Conservation (phyloP, 164 flowering plant genomes). For the Malania oleifera region DNA sequence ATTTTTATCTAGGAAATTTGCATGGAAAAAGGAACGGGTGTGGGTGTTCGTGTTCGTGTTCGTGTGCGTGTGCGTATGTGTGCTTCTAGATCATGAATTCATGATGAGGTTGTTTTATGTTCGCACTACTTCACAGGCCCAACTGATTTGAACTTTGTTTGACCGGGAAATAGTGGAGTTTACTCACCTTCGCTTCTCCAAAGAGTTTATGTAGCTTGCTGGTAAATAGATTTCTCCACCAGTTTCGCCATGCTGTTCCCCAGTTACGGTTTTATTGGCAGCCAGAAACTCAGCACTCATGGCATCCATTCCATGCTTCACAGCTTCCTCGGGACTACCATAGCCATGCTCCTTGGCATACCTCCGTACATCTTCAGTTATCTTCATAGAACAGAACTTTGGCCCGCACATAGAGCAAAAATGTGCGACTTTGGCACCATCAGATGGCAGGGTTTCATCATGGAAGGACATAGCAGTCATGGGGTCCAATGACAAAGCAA, state of each 20-base stretch:
- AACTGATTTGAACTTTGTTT: not conserved
- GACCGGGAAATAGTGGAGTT: not conserved
- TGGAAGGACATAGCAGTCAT: slow-evolving; percentile 98
- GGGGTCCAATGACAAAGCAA: slow-evolving; percentile 92
- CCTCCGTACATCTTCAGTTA: slow-evolving; percentile 94
- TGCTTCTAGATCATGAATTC: too few species aligned
- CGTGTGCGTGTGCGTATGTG: too few species aligned
- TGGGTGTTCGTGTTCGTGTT: too few species aligned
- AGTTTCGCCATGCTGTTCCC: slow-evolving; percentile 95
- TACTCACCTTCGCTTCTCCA: slow-evolving; percentile 46
- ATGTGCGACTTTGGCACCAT: slow-evolving; percentile 98
- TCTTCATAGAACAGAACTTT: slow-evolving; percentile 99
- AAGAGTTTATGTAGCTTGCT: slow-evolving; percentile 35
- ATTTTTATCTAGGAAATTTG: too few species aligned
- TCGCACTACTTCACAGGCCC: not conserved
- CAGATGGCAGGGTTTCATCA: slow-evolving; percentile 93
- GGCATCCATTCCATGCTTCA: slow-evolving; percentile 84
- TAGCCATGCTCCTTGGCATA: slow-evolving; percentile 99
- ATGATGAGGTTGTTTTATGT: too few species aligned
- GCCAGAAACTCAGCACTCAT: slow-evolving; percentile 95
- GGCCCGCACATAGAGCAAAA: slow-evolving; percentile 99
- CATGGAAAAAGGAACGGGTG: too few species aligned
- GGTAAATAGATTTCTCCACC: slow-evolving; percentile 98
- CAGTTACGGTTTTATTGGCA: slow-evolving; percentile 89
- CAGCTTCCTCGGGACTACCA: slow-evolving; percentile 90